These are phyloP conservation scores for Beta lomatogona DNA, from an alignment of 179 eudicot species.

Conservation along the genomic window DNA sequence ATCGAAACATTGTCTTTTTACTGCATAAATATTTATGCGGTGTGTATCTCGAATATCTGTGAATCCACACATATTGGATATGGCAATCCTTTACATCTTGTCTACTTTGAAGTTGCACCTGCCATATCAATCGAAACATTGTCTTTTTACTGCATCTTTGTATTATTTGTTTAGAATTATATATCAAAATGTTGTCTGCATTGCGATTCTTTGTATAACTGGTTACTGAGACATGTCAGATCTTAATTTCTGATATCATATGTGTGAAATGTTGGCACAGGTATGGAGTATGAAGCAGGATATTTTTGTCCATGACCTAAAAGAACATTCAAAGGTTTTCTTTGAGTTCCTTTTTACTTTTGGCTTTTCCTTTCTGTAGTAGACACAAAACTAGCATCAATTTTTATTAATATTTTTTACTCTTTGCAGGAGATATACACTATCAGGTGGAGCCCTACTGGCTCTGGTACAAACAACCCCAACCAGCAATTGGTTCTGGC, in stretches of 20 bases:
- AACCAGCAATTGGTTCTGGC: slow-evolving; percentile 84
- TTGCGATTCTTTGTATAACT: neutral
- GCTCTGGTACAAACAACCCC: slow-evolving; percentile 85
- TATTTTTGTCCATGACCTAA: slow-evolving; percentile 65
- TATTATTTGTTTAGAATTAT: no score
- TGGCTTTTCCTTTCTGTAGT: neutral
- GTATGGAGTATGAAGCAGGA: slow-evolving; percentile 94
- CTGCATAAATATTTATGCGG: no score
- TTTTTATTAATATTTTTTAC: neutral
- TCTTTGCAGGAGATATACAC: slow-evolving; percentile 83
- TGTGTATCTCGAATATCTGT: neutral
- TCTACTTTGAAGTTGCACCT: neutral
- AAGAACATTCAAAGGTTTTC: slow-evolving; percentile 80
- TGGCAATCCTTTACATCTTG: neutral
- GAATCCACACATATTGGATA: neutral
- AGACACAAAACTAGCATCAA: neutral
- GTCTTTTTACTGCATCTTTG: neutral
- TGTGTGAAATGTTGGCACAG: slow-evolving; percentile 44
- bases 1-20: neutral
- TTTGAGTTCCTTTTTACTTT: slow-evolving; percentile 12
- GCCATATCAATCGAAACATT: no score
- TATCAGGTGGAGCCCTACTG: slow-evolving; percentile 98
- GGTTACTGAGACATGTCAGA: neutral
- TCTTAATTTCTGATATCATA: slow-evolving; percentile 3
- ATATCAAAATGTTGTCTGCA: neutral